Conservation (phyloP, 352 stramenopile species). For the Globisporangium mamillatum region DNA sequence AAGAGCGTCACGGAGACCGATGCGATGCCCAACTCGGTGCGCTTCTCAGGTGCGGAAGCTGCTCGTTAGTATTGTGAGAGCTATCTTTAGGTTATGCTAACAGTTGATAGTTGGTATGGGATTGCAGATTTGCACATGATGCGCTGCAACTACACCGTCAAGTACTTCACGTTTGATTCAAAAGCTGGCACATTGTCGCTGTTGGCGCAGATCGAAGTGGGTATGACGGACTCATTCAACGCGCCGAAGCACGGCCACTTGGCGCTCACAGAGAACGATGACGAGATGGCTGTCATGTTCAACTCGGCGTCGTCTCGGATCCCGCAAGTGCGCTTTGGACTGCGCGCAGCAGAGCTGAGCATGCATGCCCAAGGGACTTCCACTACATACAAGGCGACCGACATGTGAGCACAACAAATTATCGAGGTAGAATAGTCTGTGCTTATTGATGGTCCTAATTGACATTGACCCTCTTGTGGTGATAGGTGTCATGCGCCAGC, state of each 20-base stretch:
- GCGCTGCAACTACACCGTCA: conserved; percentile 55
- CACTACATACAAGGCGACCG: conserved; percentile 12
- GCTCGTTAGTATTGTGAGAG: not conserved
- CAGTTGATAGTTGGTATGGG: too few relatives aligned
- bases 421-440: not conserved
- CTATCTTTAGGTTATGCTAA: not conserved
- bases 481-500: conserved; percentile 58
- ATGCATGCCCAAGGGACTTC: not conserved
- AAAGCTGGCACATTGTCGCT: conserved; percentile 16
- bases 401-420: conserved; percentile 34
- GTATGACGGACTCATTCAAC: conserved; percentile 48
- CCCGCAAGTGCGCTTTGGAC: conserved; percentile 42
- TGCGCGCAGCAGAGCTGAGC: conserved; percentile 23
- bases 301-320: conserved; percentile 50
- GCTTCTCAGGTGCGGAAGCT: not conserved
- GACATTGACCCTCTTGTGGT: not conserved
- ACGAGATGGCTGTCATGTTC: conserved; percentile 64
- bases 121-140: conserved; percentile 33
- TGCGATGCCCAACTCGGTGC: not conserved
- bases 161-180: conserved; percentile 49
- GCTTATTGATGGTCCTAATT: not conserved
- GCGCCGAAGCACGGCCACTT: conserved; percentile 68
- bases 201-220: conserved; percentile 30
- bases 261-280: conserved; percentile 38
- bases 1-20: conserved; percentile 31